phyloP scores from a whole-genome alignment of 2,329 filamentous ascomycete species.

The Elsinoe necatrix region DNA sequence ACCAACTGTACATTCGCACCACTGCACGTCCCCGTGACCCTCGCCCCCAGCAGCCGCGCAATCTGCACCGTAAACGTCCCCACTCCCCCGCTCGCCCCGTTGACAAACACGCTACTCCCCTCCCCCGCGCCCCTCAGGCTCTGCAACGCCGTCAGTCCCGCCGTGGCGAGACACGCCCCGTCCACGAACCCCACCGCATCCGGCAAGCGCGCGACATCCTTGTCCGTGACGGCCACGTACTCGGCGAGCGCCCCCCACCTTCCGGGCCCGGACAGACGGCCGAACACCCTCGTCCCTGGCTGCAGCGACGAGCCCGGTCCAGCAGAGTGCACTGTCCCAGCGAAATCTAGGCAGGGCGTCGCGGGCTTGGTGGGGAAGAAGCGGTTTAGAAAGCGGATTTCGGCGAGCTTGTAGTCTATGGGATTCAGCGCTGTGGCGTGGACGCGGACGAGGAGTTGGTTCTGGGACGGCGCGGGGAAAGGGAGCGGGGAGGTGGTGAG shows the following conservation, averaged over 20 bases:
- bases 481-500: constrained; percentile 25
- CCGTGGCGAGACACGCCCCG: constrained; percentile 31
- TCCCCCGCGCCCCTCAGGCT: constrained; percentile 30
- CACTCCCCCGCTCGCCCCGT: constrained; percentile 55
- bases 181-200: constrained; percentile 30
- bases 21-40: constrained; percentile 53
- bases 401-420: constrained; percentile 43
- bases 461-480: constrained; percentile 16
- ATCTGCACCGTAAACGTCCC: constrained; percentile 56
- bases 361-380: constrained; percentile 33
- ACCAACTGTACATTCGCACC: constrained; percentile 49
- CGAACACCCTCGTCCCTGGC: constrained; percentile 35
- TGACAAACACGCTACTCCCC: constrained; percentile 52
- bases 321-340: constrained; percentile 40
- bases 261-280: constrained; percentile 26
- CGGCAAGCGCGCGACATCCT: constrained; percentile 26
- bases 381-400: constrained; percentile 34
- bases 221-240: constrained; percentile 26
- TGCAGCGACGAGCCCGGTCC: constrained; percentile 24
- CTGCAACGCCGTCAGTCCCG: constrained; percentile 35
- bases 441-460: constrained; percentile 38
- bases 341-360: constrained; percentile 44
- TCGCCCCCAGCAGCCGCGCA: constrained; percentile 51
- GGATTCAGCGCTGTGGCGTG: constrained; percentile 41
- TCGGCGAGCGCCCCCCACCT: constrained; percentile 33